Evolutionary conservation across 495 filamentous ascomycete species (phyloP).

Genomic region (Trypethelium eluteriae): DNA sequence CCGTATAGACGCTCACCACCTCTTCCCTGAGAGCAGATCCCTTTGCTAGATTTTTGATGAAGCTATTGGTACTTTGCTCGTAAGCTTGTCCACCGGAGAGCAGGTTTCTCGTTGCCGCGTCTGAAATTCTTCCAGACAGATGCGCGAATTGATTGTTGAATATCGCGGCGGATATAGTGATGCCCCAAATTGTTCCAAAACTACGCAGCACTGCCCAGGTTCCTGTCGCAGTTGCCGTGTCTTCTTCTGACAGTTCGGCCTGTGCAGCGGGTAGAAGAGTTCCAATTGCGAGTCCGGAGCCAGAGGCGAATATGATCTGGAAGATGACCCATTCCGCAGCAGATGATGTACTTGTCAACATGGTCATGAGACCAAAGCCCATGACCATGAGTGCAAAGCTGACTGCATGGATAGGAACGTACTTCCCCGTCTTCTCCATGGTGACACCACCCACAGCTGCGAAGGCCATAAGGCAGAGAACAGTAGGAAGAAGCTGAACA

Average conservation of each 20-base stretch:
- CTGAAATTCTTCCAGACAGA: background rate
- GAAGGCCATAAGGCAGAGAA: background rate
- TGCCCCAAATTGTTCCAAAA: background rate
- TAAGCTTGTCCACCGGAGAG: background rate
- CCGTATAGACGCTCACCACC: background rate
- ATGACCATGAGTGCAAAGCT: constrained; percentile 5
- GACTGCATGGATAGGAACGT: constrained; percentile 14
- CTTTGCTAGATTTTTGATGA: background rate
- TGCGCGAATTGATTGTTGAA: background rate
- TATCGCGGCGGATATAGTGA: background rate
- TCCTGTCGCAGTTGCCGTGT: constrained; percentile 38
- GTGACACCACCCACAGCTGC: background rate
- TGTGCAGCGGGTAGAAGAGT: constrained; percentile 15
- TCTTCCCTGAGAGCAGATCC: background rate
- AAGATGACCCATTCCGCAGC: constrained; percentile 6
- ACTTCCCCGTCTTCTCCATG: constrained; percentile 8
- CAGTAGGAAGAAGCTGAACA: background rate
- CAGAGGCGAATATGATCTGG: background rate
- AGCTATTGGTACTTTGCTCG: background rate
- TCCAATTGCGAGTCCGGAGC: background rate
- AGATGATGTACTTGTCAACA: background rate
- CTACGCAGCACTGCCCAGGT: constrained; percentile 37
- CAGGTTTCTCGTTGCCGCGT: background rate
- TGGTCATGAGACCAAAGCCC: constrained; percentile 1
- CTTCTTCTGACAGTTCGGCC: constrained; percentile 28